Percentiles rank a stretch among this genome's conserved stretches.
Conservation (phyloP, 139 green algal genomes). For the Coccomyxa sp. region DNA sequence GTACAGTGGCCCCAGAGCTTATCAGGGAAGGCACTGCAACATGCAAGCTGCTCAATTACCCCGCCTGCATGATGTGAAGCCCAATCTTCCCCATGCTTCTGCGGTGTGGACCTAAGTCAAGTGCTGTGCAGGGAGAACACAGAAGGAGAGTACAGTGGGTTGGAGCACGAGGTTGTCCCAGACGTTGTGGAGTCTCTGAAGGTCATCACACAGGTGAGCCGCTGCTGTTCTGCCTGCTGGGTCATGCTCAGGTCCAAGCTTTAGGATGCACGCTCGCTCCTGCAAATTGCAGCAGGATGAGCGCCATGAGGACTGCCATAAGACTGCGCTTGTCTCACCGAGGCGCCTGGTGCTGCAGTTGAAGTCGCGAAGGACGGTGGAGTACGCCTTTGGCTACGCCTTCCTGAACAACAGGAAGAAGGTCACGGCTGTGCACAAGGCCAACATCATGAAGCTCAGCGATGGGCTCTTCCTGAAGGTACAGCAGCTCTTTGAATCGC, state of each 20-base stretch:
- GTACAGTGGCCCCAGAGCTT: no score
- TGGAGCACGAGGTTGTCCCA: conserved; percentile 95
- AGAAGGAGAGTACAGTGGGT: conserved; percentile 93
- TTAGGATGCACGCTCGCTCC: no score
- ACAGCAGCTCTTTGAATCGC: no score
- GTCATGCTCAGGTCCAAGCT: no score
- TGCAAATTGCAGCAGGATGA: no score
- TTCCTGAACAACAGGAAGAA: conserved; percentile 68
- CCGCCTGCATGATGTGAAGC: no score
- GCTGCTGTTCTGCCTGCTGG: not conserved
- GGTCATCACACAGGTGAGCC: conserved; percentile 23
- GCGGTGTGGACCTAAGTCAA: no score
- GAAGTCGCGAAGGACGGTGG: conserved; percentile 56
- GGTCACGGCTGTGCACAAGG: conserved; percentile 80
- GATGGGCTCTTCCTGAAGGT: conserved; percentile 83
- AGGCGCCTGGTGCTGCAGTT: not conserved
- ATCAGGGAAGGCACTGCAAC: no score
- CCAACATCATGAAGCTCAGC: conserved; percentile 97
- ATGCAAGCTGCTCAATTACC: no score
- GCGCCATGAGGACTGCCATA: no score
- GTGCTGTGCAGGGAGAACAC: conserved; percentile 82
- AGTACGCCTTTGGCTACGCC: conserved; percentile 93
- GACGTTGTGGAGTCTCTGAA: conserved; percentile 94
- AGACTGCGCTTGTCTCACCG: not conserved
- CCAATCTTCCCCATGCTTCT: no score